Percentiles rank a stretch among this genome's conserved stretches.
Evolutionary conservation across 345 rosid genomes (phyloP).

Genomic region (Eucalyptus leucophloia): DNA sequence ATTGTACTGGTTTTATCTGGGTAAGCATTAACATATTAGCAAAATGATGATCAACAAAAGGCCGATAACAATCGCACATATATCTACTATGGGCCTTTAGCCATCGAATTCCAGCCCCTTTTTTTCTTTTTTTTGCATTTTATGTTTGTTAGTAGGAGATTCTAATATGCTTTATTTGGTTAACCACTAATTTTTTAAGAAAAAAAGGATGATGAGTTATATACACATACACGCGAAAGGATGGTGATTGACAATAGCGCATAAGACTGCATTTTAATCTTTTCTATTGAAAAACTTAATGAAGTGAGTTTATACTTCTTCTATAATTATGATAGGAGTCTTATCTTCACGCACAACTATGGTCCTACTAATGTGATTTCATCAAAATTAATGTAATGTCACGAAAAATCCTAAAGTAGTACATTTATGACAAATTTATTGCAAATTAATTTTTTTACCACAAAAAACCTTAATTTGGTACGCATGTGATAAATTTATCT

Average conservation of each 20-base stretch:
- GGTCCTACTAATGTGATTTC: neutral
- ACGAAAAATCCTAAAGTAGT: accelerated
- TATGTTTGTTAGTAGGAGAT: neutral
- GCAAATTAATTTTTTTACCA: too few species aligned
- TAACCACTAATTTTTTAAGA: neutral
- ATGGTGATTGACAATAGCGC: neutral
- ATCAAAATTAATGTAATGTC: too few species aligned
- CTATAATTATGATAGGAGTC: neutral
- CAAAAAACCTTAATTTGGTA: too few species aligned
- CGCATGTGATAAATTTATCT: accelerated
- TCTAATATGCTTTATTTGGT: neutral
- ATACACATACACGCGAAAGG: too few species aligned
- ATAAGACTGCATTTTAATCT: neutral
- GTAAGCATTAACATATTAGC: neutral
- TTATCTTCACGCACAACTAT: neutral
- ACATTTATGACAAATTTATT: accelerated
- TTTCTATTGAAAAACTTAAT: too few species aligned
- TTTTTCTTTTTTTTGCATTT: neutral
- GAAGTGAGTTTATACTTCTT: neutral
- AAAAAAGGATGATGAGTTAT: neutral
- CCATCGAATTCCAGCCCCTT: neutral
- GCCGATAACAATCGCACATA: neutral
- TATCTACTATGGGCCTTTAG: neutral
- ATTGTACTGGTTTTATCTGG: neutral
- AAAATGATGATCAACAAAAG: neutral